Base-by-base conservation (phyloP, 2,329 filamentous ascomycete species). In the Fusarium nodosum region DNA sequence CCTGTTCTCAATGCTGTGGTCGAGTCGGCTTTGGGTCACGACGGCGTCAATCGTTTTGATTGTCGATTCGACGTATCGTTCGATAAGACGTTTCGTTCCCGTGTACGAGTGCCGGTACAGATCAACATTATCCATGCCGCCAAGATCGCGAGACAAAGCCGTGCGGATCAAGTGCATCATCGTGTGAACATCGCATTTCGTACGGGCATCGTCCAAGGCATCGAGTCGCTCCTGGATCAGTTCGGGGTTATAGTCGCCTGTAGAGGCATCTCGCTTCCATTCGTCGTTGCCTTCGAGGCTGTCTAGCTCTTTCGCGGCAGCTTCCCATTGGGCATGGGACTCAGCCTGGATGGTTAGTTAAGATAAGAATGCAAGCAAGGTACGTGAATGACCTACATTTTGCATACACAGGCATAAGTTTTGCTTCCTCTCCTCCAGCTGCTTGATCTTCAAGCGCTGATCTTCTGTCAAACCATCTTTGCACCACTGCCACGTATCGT, bases 111-210 rank as follows among this genome's bases (percentile, higher is more conserved):
- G 92, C 57, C 90, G 90, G 81, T 97, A 97, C 3, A 97, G 84
- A 54, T 90, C 87, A 42, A 91, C 86, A 74, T 94, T 92, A 65
- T 92, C 93, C 91, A 97, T 97, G 53, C 91, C 92, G 10, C 93
- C 94, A 12, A 97, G 82, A 72, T 94, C 90, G 45, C 94, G 90
- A 39, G 91, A 93, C 50, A 97, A 81, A 3, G 92, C 86, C 1
- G 93, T 97, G 30, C 94, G 89, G 38, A 97, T 85, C 38, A 96
- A 84, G 75, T 93, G 90, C 75, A 96, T 85, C 91, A 97, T 96
- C 58, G 86, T 85, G 65, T 86, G 86, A 56, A 93, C 85, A 78
- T 97, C 93, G 69, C 89, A 88, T 68, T 86, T 90, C 13, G 85
- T 83, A 7, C 92, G 87, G 18, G 93, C 94, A 13, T 91, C 85